Conservation (phyloP, 495 filamentous ascomycete species). For the Aspergillus indologenus region DNA sequence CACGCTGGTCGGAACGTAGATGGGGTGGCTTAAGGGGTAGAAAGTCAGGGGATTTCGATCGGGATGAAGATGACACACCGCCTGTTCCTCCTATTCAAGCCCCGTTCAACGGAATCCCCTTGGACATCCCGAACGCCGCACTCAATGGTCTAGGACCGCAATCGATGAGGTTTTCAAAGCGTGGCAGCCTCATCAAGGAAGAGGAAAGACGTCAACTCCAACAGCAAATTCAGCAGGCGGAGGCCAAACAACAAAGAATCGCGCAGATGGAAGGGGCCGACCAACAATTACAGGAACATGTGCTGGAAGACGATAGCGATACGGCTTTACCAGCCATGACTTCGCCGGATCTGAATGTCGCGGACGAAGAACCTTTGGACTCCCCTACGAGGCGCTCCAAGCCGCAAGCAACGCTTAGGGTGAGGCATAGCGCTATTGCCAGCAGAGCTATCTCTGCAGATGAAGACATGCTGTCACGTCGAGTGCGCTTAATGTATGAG, state of each 20-base stretch:
- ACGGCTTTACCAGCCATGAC: slow-evolving; percentile 2
- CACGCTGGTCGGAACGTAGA: slow-evolving; percentile 46
- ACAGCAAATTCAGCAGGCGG: slow-evolving; percentile 20
- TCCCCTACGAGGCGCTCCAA: slow-evolving; percentile 43
- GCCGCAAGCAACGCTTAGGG: slow-evolving; percentile 30
- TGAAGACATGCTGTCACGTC: slow-evolving; percentile 79
- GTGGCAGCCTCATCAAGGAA: slow-evolving; percentile 46
- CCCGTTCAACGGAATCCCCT: slow-evolving; percentile 51
- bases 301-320: neutral
- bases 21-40: slow-evolving; percentile 37
- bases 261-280: neutral
- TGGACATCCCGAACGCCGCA: slow-evolving; percentile 53
- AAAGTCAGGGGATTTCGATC: slow-evolving; percentile 37
- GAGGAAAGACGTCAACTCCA: slow-evolving; percentile 24
- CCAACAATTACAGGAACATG: neutral
- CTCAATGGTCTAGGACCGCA: slow-evolving; percentile 52
- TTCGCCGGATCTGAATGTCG: slow-evolving; percentile 12
- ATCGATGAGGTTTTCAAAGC: slow-evolving; percentile 56
- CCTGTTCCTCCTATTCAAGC: slow-evolving; percentile 36
- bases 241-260: slow-evolving; percentile 2
- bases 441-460: slow-evolving; percentile 60
- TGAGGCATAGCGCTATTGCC: slow-evolving; percentile 33
- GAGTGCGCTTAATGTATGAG: slow-evolving; percentile 91
- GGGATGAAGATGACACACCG: slow-evolving; percentile 30
- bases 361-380: slow-evolving; percentile 27